A percentile compares a stretch with the other conserved stretches of the same genome.
Conservation (phyloP, 2,329 filamentous ascomycete species). For the Fusarium tuaranense region DNA sequence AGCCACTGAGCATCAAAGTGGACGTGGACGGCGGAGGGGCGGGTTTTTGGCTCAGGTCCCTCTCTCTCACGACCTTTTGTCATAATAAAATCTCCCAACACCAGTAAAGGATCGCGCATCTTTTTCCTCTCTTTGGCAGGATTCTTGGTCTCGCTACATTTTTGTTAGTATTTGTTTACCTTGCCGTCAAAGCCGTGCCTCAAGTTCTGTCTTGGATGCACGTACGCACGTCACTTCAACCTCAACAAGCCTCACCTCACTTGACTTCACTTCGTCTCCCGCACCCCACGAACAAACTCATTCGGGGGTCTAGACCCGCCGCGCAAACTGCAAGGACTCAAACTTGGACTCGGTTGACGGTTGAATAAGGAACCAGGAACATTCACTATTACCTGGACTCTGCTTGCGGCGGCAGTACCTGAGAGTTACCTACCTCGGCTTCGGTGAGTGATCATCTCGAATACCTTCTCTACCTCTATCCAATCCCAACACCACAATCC, state of each 20-base stretch:
- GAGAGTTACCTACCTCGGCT: slow-evolving; percentile 29
- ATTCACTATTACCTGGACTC: slow-evolving; percentile 7
- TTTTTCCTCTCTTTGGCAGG: slow-evolving; percentile 4
- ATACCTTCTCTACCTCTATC: slow-evolving; percentile 16
- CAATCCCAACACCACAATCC: slow-evolving; percentile 24
- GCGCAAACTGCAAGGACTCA: slow-evolving; percentile 4
- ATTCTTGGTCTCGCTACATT: not conserved
- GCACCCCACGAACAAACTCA: slow-evolving; percentile 13
- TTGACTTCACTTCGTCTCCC: slow-evolving; percentile 6
- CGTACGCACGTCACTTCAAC: slow-evolving; percentile 36
- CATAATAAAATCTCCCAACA: slow-evolving; percentile 19
- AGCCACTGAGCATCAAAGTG: slow-evolving; percentile 34
- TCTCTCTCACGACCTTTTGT: slow-evolving; percentile 29
- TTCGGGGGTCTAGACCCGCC: slow-evolving; percentile 5
- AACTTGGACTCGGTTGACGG: not conserved
- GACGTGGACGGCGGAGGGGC: slow-evolving; percentile 34
- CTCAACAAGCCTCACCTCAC: slow-evolving; percentile 30
- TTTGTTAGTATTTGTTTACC: not conserved
- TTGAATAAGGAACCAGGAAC: slow-evolving; percentile 1
- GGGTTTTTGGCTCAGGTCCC: slow-evolving; percentile 25
- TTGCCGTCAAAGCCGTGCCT: not conserved
- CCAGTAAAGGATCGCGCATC: slow-evolving; percentile 3
- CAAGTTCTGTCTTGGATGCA: slow-evolving; percentile 24
- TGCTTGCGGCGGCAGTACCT: slow-evolving; percentile 26
- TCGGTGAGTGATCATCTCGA: slow-evolving; percentile 32